Base-by-base conservation (phyloP, 2,329 filamentous ascomycete genomes). In the Diaporthe citrichinensis region DNA sequence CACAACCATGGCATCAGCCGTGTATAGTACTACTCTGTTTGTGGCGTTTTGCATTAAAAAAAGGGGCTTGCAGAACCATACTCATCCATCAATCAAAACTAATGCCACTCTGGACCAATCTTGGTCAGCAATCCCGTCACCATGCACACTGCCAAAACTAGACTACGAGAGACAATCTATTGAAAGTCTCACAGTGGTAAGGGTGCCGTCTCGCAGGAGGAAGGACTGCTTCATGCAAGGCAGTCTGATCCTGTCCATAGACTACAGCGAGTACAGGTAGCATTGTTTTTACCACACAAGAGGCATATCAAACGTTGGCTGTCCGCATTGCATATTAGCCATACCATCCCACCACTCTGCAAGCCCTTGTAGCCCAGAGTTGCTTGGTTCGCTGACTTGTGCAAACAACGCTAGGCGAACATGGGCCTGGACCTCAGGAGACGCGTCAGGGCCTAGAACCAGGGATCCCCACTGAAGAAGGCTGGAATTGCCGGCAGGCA, bases 391-490 rank as follows among this genome's bases (percentile, higher is more conserved):
- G 6, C 23, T 25, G 7, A n/a, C n/a, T 44, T 51, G 5, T 34
- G 28, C 44, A 25, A 39, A 36, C 10, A 68, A 10, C 44, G 46
- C 62, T 39, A 68, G 46, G 23, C 23, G 23, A 17, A 23, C 44
- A 14, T 49, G 31, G 31, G 31, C 44, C 31, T 53, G 28, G 23
- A 12, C 9, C 34, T 55, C 34, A 55, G 49, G 34, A 25, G 65
- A 68, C n/a, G 49, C 23, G n/a, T 41, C 46, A 23, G 46, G 65
- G 65, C 65, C 65, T 69, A 69, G 65, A 69, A 41, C 65, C 31
- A 39, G 65, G 49, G 49, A 28, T 53, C 65, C 65, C 65, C 65
- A 41, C 65, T 69, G 49, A 55, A 69, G 65, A 69, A 69, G 65
- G 65, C 65, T 69, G 65, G 34, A 55, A 41, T 28, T 53, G 34